These are phyloP conservation scores for Lyophyllum semitale DNA, from an alignment of 768 basidiomycete species.

Conservation along the genomic window DNA sequence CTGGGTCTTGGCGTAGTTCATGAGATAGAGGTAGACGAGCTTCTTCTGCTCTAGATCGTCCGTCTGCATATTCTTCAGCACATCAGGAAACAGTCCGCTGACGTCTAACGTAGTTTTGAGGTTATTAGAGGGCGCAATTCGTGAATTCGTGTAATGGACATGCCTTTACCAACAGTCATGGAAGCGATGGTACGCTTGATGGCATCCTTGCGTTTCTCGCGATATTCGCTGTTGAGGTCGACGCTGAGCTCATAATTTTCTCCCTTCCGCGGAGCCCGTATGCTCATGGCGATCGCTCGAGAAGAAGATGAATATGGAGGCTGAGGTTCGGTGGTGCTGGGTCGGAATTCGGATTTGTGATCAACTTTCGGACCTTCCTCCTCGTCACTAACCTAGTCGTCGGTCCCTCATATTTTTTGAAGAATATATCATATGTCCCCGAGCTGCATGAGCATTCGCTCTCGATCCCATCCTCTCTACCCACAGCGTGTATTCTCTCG, in stretches of 20 bases:
- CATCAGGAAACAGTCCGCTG: constrained; percentile 95
- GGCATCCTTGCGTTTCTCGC: constrained; percentile 95
- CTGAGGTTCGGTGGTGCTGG: background rate
- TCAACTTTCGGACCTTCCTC: too few species aligned
- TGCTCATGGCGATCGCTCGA: constrained; percentile 39
- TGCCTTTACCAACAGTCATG: constrained; percentile 99
- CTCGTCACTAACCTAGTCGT: too few species aligned
- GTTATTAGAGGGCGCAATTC: constrained; percentile 3
- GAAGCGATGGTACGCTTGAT: constrained; percentile 98
- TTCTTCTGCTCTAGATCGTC: constrained; percentile 99
- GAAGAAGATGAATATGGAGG: background rate
- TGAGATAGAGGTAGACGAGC: constrained; percentile 97
- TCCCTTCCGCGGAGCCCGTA: constrained; percentile 72
- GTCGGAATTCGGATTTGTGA: constrained; percentile 13
- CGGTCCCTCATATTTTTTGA: too few species aligned
- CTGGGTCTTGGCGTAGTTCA: constrained; percentile 99
- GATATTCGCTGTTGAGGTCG: constrained; percentile 96
- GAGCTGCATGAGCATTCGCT: too few species aligned
- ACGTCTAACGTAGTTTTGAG: constrained; percentile 54
- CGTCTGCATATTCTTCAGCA: constrained; percentile 99
- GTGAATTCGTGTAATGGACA: constrained; percentile 16
- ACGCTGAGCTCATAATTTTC: constrained; percentile 97
- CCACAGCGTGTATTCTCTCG: too few species aligned
- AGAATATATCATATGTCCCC: too few species aligned
- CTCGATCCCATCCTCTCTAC: too few species aligned